phyloP scores from a whole-genome alignment of 768 basidiomycete species.

The Panaeolus papilionaceus region DNA sequence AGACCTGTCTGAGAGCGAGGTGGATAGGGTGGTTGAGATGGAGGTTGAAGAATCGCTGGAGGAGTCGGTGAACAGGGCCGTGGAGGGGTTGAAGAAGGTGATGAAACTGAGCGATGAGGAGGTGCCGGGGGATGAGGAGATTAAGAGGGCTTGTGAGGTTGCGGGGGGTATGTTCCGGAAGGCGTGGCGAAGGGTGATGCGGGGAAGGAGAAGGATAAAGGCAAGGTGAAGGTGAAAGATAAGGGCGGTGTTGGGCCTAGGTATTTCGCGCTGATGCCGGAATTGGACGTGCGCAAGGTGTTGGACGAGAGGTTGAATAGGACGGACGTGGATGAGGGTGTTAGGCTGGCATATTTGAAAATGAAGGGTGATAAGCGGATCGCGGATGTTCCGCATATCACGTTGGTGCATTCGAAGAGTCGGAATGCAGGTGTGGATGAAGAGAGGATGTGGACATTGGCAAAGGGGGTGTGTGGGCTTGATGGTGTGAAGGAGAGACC shows the following conservation, averaged over 20 bases:
- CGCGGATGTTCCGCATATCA: slow-evolving; percentile 77
- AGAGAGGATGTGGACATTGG: slow-evolving; percentile 53
- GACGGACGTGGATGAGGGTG: slow-evolving; percentile 35
- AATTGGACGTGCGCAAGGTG: slow-evolving; percentile 63
- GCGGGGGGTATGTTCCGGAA: slow-evolving; percentile 40
- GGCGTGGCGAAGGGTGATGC: slow-evolving; percentile 31
- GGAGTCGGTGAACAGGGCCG: slow-evolving; percentile 62
- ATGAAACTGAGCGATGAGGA: slow-evolving; percentile 57
- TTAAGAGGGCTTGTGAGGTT: slow-evolving; percentile 62
- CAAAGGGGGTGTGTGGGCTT: slow-evolving; percentile 47
- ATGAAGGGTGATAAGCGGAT: slow-evolving; percentile 57
- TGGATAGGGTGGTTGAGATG: slow-evolving; percentile 76
- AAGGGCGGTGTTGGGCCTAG: slow-evolving; percentile 48
- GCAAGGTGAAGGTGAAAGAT: slow-evolving; percentile 33
- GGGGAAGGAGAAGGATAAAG: slow-evolving; percentile 29
- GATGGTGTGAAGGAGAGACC: slow-evolving; percentile 30
- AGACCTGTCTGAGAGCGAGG: slow-evolving; percentile 62
- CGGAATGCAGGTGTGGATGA: slow-evolving; percentile 18
- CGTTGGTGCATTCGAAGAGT: slow-evolving; percentile 75
- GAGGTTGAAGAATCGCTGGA: slow-evolving; percentile 47
- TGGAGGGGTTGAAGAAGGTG: slow-evolving; percentile 43
- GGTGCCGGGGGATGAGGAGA: slow-evolving; percentile 57
- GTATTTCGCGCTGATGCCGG: slow-evolving; percentile 83
- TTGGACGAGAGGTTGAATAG: slow-evolving; percentile 49
- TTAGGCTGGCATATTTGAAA: slow-evolving; percentile 51